Percentiles rank a stretch among this genome's conserved stretches.
phyloP scores from a whole-genome alignment of 2,329 filamentous ascomycete species.

The Nothophoma quercina region DNA sequence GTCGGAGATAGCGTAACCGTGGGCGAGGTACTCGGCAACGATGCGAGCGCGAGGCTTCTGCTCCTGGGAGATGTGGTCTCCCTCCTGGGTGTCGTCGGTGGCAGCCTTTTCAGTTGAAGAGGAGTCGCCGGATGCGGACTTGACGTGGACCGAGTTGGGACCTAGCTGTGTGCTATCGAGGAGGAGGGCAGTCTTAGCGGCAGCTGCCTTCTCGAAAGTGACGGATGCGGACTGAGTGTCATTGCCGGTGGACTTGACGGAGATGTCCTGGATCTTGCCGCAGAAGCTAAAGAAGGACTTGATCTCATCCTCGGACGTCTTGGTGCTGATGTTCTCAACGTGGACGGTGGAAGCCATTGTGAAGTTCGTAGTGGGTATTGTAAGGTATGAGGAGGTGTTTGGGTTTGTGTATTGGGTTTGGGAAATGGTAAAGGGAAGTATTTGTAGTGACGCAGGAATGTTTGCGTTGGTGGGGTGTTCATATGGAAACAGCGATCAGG shows the following conservation, averaged over 20 bases:
- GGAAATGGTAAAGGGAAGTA: not conserved
- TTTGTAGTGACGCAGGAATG: not conserved
- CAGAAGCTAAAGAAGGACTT: conserved; percentile 97
- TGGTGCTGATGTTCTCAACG: conserved; percentile 85
- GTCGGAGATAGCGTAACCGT: conserved; percentile 86
- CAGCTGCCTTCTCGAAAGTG: conserved; percentile 95
- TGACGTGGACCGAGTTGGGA: conserved; percentile 76
- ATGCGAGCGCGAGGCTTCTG: conserved; percentile 96
- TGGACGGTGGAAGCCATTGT: conserved; percentile 73
- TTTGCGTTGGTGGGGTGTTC: conserved; percentile 19
- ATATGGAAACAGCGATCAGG: conserved; percentile 9
- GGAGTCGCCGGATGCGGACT: conserved; percentile 72
- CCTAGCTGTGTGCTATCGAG: conserved; percentile 97
- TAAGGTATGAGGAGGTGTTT: conserved; percentile 9
- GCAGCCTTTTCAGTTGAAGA: conserved; percentile 66
- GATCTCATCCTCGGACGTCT: conserved; percentile 89
- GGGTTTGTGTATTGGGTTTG: not conserved
- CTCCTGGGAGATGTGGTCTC: conserved; percentile 85
- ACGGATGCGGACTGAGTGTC: conserved; percentile 86
- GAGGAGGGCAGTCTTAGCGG: conserved; percentile 94
- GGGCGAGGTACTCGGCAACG: conserved; percentile 93
- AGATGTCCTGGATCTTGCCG: conserved; percentile 88
- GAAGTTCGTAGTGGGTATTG: conserved; percentile 24
- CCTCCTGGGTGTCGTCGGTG: conserved; percentile 57
- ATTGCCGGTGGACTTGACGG: conserved; percentile 70